Evolutionary conservation across 1,284 basidiomycete genomes (phyloP).

Genomic region (Polyporus tsugae): DNA sequence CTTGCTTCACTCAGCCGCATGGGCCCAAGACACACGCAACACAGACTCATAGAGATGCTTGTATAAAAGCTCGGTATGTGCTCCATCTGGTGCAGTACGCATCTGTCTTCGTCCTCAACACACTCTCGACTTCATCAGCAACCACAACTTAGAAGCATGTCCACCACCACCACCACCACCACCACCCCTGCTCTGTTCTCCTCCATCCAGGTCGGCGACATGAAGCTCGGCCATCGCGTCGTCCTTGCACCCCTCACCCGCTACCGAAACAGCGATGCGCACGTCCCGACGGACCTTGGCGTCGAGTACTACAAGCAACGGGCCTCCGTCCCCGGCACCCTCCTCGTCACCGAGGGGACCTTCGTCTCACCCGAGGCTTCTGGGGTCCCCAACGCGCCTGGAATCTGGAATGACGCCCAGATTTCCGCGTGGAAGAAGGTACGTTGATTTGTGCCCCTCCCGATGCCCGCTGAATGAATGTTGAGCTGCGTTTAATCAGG

Average conservation of each 20-base stretch:
- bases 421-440: constrained; percentile 15
- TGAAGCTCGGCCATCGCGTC: background rate
- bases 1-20: background rate
- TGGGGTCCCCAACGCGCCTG: constrained; percentile 1
- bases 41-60: too few relatives aligned
- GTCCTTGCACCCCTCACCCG: constrained; percentile 56
- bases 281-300: constrained; percentile 41
- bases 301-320: constrained; percentile 59
- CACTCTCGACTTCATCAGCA: background rate
- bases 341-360: constrained; percentile 59
- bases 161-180: background rate
- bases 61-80: background rate
- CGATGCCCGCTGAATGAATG: background rate
- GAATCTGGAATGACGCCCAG: constrained; percentile 16
- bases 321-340: constrained; percentile 50
- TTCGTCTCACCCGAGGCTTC: constrained; percentile 51
- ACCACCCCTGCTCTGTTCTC: constrained; percentile 1
- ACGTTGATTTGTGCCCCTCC: background rate
- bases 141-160: background rate
- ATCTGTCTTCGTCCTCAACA: background rate
- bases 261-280: constrained; percentile 41
- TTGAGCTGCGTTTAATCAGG: constrained; percentile 10
- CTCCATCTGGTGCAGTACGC: background rate
- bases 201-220: constrained; percentile 7
- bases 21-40: background rate